Evolutionary conservation across 1,284 basidiomycete genomes (phyloP).

Genomic region (Inonotus hispidus): DNA sequence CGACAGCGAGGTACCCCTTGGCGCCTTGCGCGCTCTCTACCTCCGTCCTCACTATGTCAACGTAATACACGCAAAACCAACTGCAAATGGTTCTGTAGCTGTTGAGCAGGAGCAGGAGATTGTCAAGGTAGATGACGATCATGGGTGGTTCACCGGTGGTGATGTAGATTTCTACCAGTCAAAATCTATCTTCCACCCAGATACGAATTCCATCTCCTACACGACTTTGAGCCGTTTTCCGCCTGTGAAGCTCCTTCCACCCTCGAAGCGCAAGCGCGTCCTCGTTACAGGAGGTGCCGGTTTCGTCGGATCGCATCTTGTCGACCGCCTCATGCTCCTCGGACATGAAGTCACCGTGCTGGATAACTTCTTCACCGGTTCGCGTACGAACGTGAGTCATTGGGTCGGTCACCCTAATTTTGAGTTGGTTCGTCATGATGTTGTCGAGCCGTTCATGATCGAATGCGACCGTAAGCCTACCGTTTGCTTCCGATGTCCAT

Average conservation of each 20-base stretch:
- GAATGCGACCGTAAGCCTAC: conserved; percentile 84
- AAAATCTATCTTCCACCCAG: conserved; percentile 79
- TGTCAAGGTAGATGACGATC: conserved; percentile 31
- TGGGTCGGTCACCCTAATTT: conserved; percentile 99
- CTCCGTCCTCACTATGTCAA: conserved; percentile 75
- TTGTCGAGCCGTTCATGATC: conserved; percentile 94
- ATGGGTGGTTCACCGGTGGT: conserved; percentile 51
- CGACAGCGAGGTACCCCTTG: conserved; percentile 76
- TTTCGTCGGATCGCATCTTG: conserved; percentile 96
- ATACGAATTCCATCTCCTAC: conserved; percentile 79
- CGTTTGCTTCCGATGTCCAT: not conserved
- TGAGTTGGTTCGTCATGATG: conserved; percentile 95
- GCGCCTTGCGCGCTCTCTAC: conserved; percentile 79
- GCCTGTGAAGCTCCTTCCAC: conserved; percentile 82
- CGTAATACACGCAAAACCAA: conserved; percentile 36
- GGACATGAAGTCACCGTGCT: conserved; percentile 97
- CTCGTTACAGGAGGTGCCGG: conserved; percentile 95
- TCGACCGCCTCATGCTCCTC: conserved; percentile 94
- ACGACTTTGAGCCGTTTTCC: conserved; percentile 88
- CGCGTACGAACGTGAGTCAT: conserved; percentile 89
- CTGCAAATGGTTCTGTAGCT: conserved; percentile 32
- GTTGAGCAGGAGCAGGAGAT: conserved; percentile 37
- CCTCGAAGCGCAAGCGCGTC: conserved; percentile 78
- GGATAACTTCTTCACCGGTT: conserved; percentile 98
- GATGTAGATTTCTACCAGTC: conserved; percentile 59